Base-by-base conservation (phyloP, 164 flowering plant genomes). In the Cinnamomum chago region DNA sequence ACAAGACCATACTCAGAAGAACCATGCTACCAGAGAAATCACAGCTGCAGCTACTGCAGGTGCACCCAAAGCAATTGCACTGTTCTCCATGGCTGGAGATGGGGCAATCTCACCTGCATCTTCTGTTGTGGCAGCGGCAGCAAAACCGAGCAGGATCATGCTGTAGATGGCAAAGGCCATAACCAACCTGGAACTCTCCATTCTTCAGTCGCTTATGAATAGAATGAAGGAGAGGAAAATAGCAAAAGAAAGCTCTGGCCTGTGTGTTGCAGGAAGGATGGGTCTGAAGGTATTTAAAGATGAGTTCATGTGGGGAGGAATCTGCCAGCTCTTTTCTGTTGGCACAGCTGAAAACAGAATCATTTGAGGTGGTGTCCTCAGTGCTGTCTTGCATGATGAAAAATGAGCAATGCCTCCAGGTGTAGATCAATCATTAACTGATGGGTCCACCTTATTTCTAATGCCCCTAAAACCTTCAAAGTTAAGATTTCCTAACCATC, bases 21-120 rank as follows among this genome's bases (percentile, higher is more conserved):
- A 72, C 81, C 73, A 79, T 30, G 83, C 85, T 47, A 62, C 62
- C 40, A 83, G 20, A 75, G 82, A 79, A 70, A 65, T 80, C 33
- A 76, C 23, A 22, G 77, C 84, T 17, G 83, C 84, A 72, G 76
- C 50, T 60, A 74, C 40, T 58, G 76, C 79, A 2, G 85, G 81
- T 40, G 70, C 80, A 62, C 55, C 73, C 18, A 80, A 65, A 67
- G 68, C 70, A 4, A 52, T 65, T 15, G 71, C 85, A 33, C 71
- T 74, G 50, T 76, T 83, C 68, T 83, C 71, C 83, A 85, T 81
- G 33, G 72, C 74, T 1, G 82, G 88, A 0, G 84, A 52, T 2
- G 84, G 85, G 23, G 85, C 79, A n/a, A 81, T 75, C 35, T 23
- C 77, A 22, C 79, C 82, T 0, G 70, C 65, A 70, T 83, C 76